Evolutionary conservation across 495 filamentous ascomycete species (phyloP).

Genomic region (Articulospora tetracladia): DNA sequence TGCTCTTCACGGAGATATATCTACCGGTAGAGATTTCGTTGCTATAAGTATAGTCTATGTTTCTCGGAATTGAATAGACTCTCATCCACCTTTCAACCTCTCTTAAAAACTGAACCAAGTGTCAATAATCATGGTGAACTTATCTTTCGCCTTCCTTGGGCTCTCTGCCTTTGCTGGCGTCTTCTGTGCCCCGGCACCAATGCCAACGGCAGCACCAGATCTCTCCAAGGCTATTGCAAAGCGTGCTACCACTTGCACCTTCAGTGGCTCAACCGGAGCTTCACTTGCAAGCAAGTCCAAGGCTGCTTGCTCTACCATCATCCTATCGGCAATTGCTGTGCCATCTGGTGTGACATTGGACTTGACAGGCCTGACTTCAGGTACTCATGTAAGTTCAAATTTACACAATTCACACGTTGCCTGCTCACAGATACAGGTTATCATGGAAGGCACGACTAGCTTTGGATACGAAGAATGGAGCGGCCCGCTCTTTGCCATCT

Average conservation of each 20-base stretch:
- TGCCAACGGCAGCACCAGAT: conserved; percentile 2
- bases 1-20: too few species aligned
- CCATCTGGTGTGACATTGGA: conserved; percentile 5
- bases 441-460: conserved; percentile 46
- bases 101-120: background rate
- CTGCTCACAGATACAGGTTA: conserved; percentile 31
- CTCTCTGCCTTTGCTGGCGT: conserved; percentile 9
- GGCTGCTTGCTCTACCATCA: conserved; percentile 40
- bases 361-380: conserved; percentile 27
- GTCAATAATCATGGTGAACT: conserved; percentile 9
- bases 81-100: too few species aligned
- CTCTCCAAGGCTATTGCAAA: conserved; percentile 12
- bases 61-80: too few species aligned
- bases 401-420: background rate
- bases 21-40: background rate
- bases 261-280: conserved; percentile 34
- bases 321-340: conserved; percentile 39
- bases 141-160: conserved; percentile 2
- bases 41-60: background rate
- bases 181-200: conserved; percentile 7
- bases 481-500: conserved; percentile 45
- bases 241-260: conserved; percentile 32
- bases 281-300: conserved; percentile 35
- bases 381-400: conserved; percentile 35
- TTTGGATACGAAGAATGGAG: conserved; percentile 48